Conservation (phyloP, 331 rosid species). For the Pyracantha coccinea region DNA sequence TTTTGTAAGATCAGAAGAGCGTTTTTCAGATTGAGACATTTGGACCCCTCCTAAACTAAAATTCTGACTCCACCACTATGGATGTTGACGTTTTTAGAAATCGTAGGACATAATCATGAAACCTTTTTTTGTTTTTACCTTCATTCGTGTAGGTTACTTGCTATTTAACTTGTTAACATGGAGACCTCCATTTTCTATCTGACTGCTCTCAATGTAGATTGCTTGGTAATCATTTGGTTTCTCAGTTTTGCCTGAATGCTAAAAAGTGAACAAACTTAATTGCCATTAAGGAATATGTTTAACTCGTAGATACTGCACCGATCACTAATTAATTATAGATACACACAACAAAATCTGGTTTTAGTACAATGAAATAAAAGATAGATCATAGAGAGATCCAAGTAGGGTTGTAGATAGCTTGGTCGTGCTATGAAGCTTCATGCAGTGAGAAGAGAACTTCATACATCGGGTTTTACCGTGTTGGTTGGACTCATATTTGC, state of each 20-base stretch:
- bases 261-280: not conserved
- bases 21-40: too few species aligned
- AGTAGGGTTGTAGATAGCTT: not conserved
- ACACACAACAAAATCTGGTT: not conserved
- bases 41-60: too few species aligned
- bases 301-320: conserved; percentile 6
- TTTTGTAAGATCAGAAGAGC: too few species aligned
- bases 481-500: conserved; percentile 31
- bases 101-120: not conserved
- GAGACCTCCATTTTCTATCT: not conserved
- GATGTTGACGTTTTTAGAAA: not conserved
- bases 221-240: not conserved
- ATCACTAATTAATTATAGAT: conserved; percentile 2
- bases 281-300: not conserved
- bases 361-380: not conserved
- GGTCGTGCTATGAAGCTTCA: not conserved
- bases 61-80: too few species aligned
- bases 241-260: not conserved
- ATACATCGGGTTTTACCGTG: conserved; percentile 37
- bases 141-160: not conserved
- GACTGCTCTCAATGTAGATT: not conserved
- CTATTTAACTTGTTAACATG: not conserved
- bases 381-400: not conserved
- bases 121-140: not conserved
- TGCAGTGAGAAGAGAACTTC: conserved; percentile 8